Percentiles rank a stretch among this genome's conserved stretches.
Evolutionary conservation across 768 basidiomycete species (phyloP).

Genomic region (Tephrocybe sp.): DNA sequence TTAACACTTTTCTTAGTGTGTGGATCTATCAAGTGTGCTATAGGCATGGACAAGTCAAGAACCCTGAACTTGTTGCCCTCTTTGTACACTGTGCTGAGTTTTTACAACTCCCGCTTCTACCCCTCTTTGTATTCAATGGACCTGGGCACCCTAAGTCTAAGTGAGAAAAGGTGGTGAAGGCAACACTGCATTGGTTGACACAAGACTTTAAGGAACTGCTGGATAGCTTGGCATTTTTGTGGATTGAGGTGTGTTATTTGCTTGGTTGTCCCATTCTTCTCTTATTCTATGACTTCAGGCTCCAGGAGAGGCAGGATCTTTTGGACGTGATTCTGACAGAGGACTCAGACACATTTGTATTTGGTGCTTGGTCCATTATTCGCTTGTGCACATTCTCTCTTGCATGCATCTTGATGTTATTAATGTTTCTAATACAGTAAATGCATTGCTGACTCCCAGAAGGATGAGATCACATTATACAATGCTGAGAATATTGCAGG

Average conservation of each 20-base stretch:
- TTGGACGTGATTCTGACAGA: slow-evolving; percentile 7
- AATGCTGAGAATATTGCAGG: neutral
- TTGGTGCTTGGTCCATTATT: slow-evolving; percentile 4
- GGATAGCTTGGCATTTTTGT: slow-evolving; percentile 4
- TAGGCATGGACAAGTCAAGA: neutral
- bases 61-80: slow-evolving; percentile 6
- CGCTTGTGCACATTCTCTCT: neutral
- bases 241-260: slow-evolving; percentile 8
- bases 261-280: neutral
- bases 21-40: slow-evolving; percentile 7
- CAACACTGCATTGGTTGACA: slow-evolving; percentile 4
- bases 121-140: slow-evolving; percentile 14
- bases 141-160: slow-evolving; percentile 1
- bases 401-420: neutral
- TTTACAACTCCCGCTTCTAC: slow-evolving; percentile 5
- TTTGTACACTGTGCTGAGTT: slow-evolving; percentile 8
- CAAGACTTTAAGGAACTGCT: slow-evolving; percentile 10
- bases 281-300: slow-evolving; percentile 1
- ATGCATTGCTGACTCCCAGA: neutral
- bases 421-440: neutral
- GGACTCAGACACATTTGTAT: slow-evolving; percentile 7
- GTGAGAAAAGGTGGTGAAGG: neutral
- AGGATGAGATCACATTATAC: slow-evolving; percentile 1
- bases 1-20: neutral
- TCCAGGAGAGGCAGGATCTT: slow-evolving; percentile 4